Conservation (phyloP, 257 asterid species). For the Voacanga thouarsii region DNA sequence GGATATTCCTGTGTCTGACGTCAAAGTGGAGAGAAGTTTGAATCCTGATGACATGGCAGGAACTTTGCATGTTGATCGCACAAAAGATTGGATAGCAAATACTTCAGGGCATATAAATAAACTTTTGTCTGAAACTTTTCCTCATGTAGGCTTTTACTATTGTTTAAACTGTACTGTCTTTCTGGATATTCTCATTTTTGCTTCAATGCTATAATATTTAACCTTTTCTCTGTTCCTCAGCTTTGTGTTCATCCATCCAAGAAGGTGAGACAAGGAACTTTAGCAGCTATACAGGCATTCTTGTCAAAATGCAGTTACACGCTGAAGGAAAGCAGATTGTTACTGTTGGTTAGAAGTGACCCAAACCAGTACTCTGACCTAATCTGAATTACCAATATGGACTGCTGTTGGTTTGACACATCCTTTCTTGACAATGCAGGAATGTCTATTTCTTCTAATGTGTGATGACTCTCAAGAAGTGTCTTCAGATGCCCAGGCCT, state of each 20-base stretch:
- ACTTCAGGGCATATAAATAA: slow-evolving; percentile 70
- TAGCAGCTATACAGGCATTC: slow-evolving; percentile 62
- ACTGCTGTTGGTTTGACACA: not conserved
- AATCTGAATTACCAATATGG: slow-evolving; percentile 17
- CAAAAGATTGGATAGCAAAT: slow-evolving; percentile 62
- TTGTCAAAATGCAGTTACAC: slow-evolving; percentile 59
- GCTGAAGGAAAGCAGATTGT: slow-evolving; percentile 71
- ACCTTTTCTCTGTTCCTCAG: slow-evolving; percentile 37
- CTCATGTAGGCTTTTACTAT: slow-evolving; percentile 56
- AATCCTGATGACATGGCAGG: slow-evolving; percentile 30
- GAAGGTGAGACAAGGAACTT: slow-evolving; percentile 64
- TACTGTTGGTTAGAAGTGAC: slow-evolving; percentile 79
- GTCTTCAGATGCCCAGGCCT: slow-evolving; percentile 60
- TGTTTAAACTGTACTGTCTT: slow-evolving; percentile 10
- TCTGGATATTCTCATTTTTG: not conserved
- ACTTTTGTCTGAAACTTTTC: slow-evolving; percentile 79
- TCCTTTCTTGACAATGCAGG: slow-evolving; percentile 47
- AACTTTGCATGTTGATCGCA: slow-evolving; percentile 67
- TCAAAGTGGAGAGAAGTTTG: slow-evolving; percentile 24
- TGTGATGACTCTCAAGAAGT: slow-evolving; percentile 84
- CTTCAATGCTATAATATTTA: not conserved
- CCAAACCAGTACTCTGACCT: slow-evolving; percentile 16
- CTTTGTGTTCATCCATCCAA: slow-evolving; percentile 77
- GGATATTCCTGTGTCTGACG: slow-evolving; percentile 26
- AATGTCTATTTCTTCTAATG: slow-evolving; percentile 65